phyloP scores from a whole-genome alignment of 2,329 filamentous ascomycete genomes.

The Teratosphaeria zuluensis region DNA sequence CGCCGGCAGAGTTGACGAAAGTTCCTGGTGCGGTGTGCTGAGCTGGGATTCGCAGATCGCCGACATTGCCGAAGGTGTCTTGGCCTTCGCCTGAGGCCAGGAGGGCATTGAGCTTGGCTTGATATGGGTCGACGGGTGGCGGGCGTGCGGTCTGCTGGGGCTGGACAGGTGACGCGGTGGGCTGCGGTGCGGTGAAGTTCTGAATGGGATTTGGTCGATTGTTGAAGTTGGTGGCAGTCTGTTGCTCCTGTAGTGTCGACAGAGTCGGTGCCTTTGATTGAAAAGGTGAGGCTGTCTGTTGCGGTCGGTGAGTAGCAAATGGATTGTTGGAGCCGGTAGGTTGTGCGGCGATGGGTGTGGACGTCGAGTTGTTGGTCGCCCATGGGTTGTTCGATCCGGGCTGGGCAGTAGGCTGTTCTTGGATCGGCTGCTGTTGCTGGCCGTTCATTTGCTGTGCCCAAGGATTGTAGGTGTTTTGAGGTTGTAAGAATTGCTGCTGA shows the following conservation, averaged over 20 bases:
- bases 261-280: slow-evolving; percentile 58
- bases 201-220: slow-evolving; percentile 39
- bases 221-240: slow-evolving; percentile 57
- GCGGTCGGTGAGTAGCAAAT: slow-evolving; percentile 63
- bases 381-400: slow-evolving; percentile 92
- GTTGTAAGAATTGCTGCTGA: slow-evolving; percentile 44
- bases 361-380: slow-evolving; percentile 52
- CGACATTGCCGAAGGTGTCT: slow-evolving; percentile 97
- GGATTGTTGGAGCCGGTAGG: slow-evolving; percentile 97
- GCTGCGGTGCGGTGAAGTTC: slow-evolving; percentile 37
- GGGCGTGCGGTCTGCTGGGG: slow-evolving; percentile 7
- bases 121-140: slow-evolving; percentile 44
- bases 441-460: slow-evolving; percentile 35
- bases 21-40: slow-evolving; percentile 94
- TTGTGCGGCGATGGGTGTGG: slow-evolving; percentile 62
- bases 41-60: slow-evolving; percentile 85
- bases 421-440: slow-evolving; percentile 42
- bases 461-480: slow-evolving; percentile 50
- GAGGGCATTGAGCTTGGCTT: slow-evolving; percentile 72
- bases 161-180: slow-evolving; percentile 25
- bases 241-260: slow-evolving; percentile 71
- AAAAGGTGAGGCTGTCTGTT: slow-evolving; percentile 35
- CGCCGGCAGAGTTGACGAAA: slow-evolving; percentile 90
- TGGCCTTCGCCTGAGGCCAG: slow-evolving; percentile 82
- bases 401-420: slow-evolving; percentile 55